A percentile compares a stretch with the other conserved stretches of the same genome.
Evolutionary conservation across 179 eudicot species (phyloP).

Genomic region (Silene coronaria): DNA sequence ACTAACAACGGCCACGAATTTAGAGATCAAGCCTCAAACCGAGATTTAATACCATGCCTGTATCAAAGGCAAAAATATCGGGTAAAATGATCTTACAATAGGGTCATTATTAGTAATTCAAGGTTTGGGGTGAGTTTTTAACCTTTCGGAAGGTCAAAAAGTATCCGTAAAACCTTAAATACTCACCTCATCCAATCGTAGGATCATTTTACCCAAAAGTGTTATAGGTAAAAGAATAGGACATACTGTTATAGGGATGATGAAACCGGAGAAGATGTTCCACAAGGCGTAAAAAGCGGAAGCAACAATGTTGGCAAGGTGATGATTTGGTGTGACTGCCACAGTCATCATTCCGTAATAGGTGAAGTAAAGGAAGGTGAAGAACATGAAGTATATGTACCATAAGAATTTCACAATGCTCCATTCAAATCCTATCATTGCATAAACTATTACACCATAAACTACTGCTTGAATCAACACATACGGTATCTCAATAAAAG

Average conservation of each 20-base stretch:
- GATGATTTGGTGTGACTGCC: constrained; percentile 29
- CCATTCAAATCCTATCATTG: constrained; percentile 31
- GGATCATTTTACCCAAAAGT: not conserved
- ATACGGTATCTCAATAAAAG: constrained; percentile 26
- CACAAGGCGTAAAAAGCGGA: constrained; percentile 28
- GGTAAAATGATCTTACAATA: no score
- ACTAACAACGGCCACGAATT: no score
- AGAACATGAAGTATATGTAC: constrained; percentile 31
- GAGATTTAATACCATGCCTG: no score
- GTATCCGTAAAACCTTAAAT: not conserved
- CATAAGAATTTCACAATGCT: constrained; percentile 22
- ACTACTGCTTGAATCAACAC: constrained; percentile 19
- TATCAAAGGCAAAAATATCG: not conserved
- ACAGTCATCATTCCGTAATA: constrained; percentile 30
- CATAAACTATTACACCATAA: constrained; percentile 24
- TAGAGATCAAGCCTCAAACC: no score
- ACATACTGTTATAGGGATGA: constrained; percentile 26
- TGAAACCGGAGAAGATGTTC: constrained; percentile 31
- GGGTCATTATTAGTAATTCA: no score
- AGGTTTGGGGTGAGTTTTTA: no score
- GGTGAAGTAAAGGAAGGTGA: constrained; percentile 28
- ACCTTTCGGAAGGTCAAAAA: not conserved
- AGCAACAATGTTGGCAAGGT: constrained; percentile 26
- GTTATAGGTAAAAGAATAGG: not conserved
- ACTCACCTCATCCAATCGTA: not conserved